Evolutionary conservation across 768 basidiomycete genomes (phyloP), one percentile per base, ranked within the genome.

Genomic region (Peribolospora kevripleyi): DNA sequence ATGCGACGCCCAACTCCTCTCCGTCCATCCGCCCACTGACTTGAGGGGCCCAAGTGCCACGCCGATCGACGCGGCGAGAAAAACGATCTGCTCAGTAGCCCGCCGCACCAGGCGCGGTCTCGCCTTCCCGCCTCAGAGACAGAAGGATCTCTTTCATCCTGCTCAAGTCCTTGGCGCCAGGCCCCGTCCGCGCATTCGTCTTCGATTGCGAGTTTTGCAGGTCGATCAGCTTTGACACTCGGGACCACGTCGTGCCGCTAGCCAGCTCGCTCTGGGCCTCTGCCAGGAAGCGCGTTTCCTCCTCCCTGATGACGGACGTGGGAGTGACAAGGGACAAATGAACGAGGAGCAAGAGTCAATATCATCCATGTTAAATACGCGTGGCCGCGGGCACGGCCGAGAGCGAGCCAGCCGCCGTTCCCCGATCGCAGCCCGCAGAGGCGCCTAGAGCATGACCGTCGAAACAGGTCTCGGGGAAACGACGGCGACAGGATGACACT

Each of bases 151-250:
- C 91, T 69, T 87, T 91, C 74, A 84, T 84, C 57, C 91, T 74
- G 48, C 78, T 70, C 43, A 97, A 72, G 64, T 98, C 91, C 3
- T 84, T 87, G 43, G 88, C 87, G 5, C 82, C 82, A 8, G 84
- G 71, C 10, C 85, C 85, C 41, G 82, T 76, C 48, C 87, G 77
- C 13, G 88, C 80, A 61, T 86, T 73, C 4, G 88, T 95, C 73
- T 97, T 98, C 73, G 84, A 88, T 68, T 97, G 87, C 54, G 88
- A 93, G 67, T 97, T 95, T 67, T 91, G 78, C 43, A 98, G 74
- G 61, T 90, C 85, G 58, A 93, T 69, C 52, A 79, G 69, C 38
- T 79, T 78, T 65, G 80, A 82, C 64, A 98, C 91, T 43, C 93
- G 81, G 61, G 87, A 79, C 91, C 91, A 98, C 6, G 88, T 91